Percentiles rank a stretch among this genome's conserved stretches.
Conservation (phyloP, 2,329 filamentous ascomycete genomes). For the Neonectria faginata region DNA sequence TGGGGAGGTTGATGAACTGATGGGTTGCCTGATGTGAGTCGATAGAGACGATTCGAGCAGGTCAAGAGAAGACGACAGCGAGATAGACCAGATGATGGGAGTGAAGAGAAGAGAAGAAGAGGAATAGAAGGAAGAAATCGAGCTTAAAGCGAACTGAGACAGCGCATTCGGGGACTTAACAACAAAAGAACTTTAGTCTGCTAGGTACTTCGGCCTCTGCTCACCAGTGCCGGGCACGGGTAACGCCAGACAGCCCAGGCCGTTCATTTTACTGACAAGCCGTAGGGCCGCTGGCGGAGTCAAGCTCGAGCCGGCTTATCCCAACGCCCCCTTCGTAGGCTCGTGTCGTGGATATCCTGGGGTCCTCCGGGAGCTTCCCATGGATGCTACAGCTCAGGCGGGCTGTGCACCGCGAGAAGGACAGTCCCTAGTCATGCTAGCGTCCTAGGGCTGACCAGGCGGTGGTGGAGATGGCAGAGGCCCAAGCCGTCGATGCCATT, state of each 20-base stretch:
- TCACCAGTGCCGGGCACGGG: constrained; percentile 25
- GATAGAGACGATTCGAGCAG: constrained; percentile 10
- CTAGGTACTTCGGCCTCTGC: constrained; percentile 14
- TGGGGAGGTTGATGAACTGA: constrained; percentile 5
- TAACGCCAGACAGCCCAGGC: constrained; percentile 25
- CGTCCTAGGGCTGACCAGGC: constrained; percentile 45
- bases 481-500: constrained; percentile 4
- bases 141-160: constrained; percentile 15
- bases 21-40: constrained; percentile 5
- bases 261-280: constrained; percentile 41
- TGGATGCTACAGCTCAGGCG: constrained; percentile 17
- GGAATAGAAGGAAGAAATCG: not conserved
- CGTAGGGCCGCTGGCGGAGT: constrained; percentile 39
- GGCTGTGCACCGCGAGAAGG: constrained; percentile 34
- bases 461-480: constrained; percentile 22
- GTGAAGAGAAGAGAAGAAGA: not conserved
- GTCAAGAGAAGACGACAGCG: not conserved
- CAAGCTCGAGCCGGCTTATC: constrained; percentile 33
- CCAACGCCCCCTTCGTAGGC: constrained; percentile 7
- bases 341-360: constrained; percentile 11
- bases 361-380: constrained; percentile 15
- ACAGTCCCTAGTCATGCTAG: constrained; percentile 23
- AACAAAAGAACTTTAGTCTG: constrained; percentile 26
- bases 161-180: constrained; percentile 26
- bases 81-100: not conserved